Evolutionary conservation across 2,329 filamentous ascomycete species (phyloP).

Genomic region (Chaetomium olivaceum): DNA sequence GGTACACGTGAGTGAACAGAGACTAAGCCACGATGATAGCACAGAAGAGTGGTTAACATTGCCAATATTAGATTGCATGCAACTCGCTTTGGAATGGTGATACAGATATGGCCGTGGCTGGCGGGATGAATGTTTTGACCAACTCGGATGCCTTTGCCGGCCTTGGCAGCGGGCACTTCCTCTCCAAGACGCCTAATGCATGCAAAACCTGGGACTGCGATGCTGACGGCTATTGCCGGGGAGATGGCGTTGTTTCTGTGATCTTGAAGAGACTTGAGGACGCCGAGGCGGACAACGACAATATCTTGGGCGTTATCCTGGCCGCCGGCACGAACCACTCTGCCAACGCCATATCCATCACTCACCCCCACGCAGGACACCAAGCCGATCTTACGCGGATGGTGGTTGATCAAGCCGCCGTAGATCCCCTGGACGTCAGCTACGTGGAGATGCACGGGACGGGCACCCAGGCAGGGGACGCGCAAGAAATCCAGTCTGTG

Average conservation of each 20-base stretch:
- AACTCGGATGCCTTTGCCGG: not conserved
- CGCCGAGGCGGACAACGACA: conserved; percentile 42
- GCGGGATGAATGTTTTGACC: not conserved
- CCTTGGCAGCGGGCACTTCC: not conserved
- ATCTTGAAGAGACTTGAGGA: conserved; percentile 50
- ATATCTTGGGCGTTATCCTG: not conserved
- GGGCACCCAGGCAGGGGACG: conserved; percentile 49
- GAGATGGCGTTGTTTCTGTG: not conserved
- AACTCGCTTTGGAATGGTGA: not conserved
- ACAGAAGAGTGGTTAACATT: not conserved
- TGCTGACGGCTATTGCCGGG: not conserved
- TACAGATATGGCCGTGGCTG: not conserved
- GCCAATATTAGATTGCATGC: not conserved
- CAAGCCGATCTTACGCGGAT: not conserved
- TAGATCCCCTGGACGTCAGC: conserved; percentile 59
- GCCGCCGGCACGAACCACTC: not conserved
- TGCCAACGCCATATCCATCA: not conserved
- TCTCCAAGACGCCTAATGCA: not conserved
- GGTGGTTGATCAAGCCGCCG: conserved; percentile 38
- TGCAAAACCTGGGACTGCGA: not conserved
- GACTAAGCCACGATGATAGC: not conserved
- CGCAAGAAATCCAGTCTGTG: not conserved
- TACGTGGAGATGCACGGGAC: conserved; percentile 70
- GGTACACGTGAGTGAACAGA: conserved; percentile 28
- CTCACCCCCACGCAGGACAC: not conserved